phyloP scores from a whole-genome alignment of 2,329 filamentous ascomycete species.

The Ophiostoma ulmi region DNA sequence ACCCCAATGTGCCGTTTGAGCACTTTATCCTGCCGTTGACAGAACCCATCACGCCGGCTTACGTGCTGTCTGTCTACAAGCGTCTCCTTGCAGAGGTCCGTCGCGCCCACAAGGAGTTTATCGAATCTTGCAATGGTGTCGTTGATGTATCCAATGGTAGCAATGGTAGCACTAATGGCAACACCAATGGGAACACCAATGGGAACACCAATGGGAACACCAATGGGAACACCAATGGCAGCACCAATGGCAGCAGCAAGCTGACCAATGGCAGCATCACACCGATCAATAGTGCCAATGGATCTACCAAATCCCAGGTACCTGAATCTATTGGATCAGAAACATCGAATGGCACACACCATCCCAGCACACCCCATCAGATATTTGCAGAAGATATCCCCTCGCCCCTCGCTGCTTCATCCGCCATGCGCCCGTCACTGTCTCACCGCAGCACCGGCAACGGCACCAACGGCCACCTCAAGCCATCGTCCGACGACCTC shows the following conservation, averaged over 20 bases:
- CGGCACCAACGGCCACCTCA: slow-evolving; percentile 15
- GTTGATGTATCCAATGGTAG: neutral
- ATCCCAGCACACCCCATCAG: neutral
- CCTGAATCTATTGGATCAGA: neutral
- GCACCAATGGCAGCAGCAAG: neutral
- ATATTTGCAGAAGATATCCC: neutral
- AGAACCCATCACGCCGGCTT: slow-evolving; percentile 17
- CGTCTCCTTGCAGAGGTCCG: slow-evolving; percentile 25
- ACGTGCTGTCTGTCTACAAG: slow-evolving; percentile 27
- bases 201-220: neutral
- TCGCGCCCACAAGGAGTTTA: slow-evolving; percentile 24
- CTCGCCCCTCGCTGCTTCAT: neutral
- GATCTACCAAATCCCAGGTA: neutral
- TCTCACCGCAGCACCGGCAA: slow-evolving; percentile 17
- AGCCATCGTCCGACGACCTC: slow-evolving; percentile 21
- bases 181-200: neutral
- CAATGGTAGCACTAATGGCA: neutral
- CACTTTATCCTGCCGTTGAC: slow-evolving; percentile 26
- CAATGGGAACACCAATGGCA: slow-evolving; percentile 1
- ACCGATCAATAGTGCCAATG: neutral
- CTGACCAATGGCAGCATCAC: neutral
- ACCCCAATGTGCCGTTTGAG: slow-evolving; percentile 28
- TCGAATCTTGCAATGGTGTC: neutral
- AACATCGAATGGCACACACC: neutral
- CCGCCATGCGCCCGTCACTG: slow-evolving; percentile 4